These are phyloP conservation scores for Amanita rubescens DNA, from an alignment of 768 basidiomycete genomes.

Conservation along the genomic window DNA sequence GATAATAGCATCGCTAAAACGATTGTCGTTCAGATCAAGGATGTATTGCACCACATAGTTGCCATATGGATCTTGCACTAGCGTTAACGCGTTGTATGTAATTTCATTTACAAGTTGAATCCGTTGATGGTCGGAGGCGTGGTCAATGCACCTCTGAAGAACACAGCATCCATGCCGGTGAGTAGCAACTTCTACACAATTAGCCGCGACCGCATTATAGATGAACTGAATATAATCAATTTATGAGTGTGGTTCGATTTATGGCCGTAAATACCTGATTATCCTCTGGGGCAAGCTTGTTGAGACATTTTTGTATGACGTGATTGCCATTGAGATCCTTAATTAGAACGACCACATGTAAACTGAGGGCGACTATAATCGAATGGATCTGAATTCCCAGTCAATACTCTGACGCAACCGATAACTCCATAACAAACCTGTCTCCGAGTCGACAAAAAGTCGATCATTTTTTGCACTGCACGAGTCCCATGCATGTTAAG, in stretches of 20 bases:
- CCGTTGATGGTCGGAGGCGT: slow-evolving; percentile 92
- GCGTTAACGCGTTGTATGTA: slow-evolving; percentile 93
- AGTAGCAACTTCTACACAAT: slow-evolving; percentile 98
- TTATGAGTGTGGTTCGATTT: background rate
- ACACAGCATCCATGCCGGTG: slow-evolving; percentile 99
- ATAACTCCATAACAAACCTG: slow-evolving; percentile 53
- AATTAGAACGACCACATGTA: slow-evolving; percentile 98
- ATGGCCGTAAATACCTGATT: slow-evolving; percentile 63
- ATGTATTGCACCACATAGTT: slow-evolving; percentile 98
- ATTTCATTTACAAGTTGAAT: slow-evolving; percentile 98
- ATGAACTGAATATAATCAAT: slow-evolving; percentile 65
- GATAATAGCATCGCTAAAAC: slow-evolving; percentile 96
- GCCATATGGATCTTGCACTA: slow-evolving; percentile 96
- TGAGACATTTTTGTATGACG: slow-evolving; percentile 98
- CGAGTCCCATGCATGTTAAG: slow-evolving; percentile 99
- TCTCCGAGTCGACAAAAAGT: slow-evolving; percentile 91
- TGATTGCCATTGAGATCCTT: slow-evolving; percentile 97
- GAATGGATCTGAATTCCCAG: slow-evolving; percentile 86
- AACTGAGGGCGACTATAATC: slow-evolving; percentile 92
- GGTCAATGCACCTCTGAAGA: slow-evolving; percentile 95
- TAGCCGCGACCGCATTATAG: slow-evolving; percentile 97
- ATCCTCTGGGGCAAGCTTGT: slow-evolving; percentile 96
- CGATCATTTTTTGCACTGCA: slow-evolving; percentile 99
- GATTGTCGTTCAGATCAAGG: slow-evolving; percentile 94
- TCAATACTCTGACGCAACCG: slow-evolving; percentile 25